Conservation (phyloP, 139 green algal species). For the Zygnema circumcarinatum region DNA sequence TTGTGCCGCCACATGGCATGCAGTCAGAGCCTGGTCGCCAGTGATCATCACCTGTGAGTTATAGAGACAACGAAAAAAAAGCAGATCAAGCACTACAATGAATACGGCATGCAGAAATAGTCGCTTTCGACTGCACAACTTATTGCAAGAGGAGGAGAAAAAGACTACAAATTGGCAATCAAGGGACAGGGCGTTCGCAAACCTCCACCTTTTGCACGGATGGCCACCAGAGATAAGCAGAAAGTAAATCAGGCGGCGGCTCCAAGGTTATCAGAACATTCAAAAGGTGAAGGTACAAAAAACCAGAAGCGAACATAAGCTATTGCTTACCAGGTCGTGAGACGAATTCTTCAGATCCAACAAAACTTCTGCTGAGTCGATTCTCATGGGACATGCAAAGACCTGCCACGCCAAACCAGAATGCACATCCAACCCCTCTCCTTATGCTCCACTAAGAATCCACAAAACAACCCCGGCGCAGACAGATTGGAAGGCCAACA, state of each 20-base stretch:
- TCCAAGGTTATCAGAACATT: background rate
- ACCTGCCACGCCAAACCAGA: slow-evolving; percentile 63
- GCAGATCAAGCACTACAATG: slow-evolving; percentile 81
- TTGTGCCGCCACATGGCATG: slow-evolving; percentile 62
- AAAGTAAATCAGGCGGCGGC: no score
- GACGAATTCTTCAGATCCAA: slow-evolving; percentile 68
- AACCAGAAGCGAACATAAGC: background rate
- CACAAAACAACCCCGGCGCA: background rate
- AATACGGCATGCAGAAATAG: background rate
- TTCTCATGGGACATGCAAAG: slow-evolving; percentile 87
- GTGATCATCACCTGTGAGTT: slow-evolving; percentile 67
- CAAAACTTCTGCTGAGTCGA: slow-evolving; percentile 82
- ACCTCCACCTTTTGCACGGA: no score
- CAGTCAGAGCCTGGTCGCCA: slow-evolving; percentile 59
- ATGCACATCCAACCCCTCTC: background rate
- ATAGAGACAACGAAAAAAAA: slow-evolving; percentile 85
- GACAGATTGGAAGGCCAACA: background rate
- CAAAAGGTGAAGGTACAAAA: background rate
- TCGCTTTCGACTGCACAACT: background rate
- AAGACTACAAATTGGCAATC: no score
- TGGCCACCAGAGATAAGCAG: no score
- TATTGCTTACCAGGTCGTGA: slow-evolving; percentile 84
- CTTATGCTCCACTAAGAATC: background rate
- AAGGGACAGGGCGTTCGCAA: no score
- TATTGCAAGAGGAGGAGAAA: background rate